These are phyloP conservation scores for Mortierella alpina DNA, from an alignment of 192 early-diverging fungal genomes.

Conservation along the genomic window DNA sequence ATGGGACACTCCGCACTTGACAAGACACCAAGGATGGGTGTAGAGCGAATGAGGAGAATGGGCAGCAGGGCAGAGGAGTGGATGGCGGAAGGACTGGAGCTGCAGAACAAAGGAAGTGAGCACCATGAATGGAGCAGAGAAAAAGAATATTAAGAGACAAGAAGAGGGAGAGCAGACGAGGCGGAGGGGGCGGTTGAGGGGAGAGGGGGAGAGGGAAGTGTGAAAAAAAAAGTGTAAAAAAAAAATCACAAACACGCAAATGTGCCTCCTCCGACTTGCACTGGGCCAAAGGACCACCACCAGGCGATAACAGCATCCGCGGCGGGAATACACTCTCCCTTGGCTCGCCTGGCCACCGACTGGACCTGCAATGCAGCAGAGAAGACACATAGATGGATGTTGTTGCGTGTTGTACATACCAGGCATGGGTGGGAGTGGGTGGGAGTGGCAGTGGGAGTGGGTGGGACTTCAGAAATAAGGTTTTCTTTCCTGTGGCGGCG, in stretches of 20 bases:
- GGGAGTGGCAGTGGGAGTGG: not conserved
- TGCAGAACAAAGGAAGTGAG: not conserved
- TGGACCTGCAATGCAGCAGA: too few relatives aligned
- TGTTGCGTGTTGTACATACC: not conserved
- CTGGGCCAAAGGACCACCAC: too few relatives aligned
- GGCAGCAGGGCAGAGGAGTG: not conserved
- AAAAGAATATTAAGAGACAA: not conserved
- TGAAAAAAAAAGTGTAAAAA: not conserved
- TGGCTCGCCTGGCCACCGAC: too few relatives aligned
- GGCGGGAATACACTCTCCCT: too few relatives aligned
- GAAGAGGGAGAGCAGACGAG: not conserved
- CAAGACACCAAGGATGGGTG: not conserved
- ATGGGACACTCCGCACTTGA: not conserved
- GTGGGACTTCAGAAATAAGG: not conserved
- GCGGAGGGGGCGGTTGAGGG: not conserved
- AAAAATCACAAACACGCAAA: not conserved
- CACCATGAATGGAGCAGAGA: not conserved
- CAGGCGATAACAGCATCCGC: too few relatives aligned
- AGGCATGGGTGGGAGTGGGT: not conserved
- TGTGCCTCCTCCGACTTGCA: not conserved
- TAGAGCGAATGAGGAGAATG: not conserved
- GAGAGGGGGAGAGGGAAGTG: not conserved
- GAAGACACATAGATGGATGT: too few relatives aligned
- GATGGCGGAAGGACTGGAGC: not conserved
- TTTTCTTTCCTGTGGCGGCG: too few relatives aligned